phyloP scores from a whole-genome alignment of 129 eudicot genomes.

The Helichrysum umbraculigerum region DNA sequence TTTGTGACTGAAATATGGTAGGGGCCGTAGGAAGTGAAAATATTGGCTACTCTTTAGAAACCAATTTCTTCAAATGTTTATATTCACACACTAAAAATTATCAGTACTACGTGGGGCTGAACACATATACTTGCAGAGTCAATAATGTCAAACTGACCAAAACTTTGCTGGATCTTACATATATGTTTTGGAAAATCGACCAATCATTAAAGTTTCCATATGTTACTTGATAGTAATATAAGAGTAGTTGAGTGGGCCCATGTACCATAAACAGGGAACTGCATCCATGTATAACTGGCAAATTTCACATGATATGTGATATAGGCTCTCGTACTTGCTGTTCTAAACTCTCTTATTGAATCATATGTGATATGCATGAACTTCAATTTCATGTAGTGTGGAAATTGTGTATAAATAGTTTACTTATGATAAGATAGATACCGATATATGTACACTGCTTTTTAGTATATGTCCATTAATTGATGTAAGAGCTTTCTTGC shows the following conservation, averaged over 20 bases:
- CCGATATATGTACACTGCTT: constrained; percentile 15
- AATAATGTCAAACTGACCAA: constrained; percentile 34
- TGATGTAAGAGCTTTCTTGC: constrained; percentile 23
- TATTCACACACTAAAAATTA: constrained; percentile 28
- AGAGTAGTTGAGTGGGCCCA: constrained; percentile 37
- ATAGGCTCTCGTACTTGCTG: constrained; percentile 31
- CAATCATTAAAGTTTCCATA: constrained; percentile 27
- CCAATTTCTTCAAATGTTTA: constrained; percentile 26
- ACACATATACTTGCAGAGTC: constrained; percentile 18
- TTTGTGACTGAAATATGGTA: constrained; percentile 1
- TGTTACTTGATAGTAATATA: constrained; percentile 22
- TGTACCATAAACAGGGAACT: constrained; percentile 37
- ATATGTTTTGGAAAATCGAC: constrained; percentile 27
- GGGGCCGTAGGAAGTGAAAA: constrained; percentile 24
- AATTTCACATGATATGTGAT: constrained; percentile 28
- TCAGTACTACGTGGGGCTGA: constrained; percentile 37
- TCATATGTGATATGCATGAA: constrained; percentile 17
- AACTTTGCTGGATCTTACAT: constrained; percentile 36
- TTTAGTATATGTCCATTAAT: constrained; percentile 10
- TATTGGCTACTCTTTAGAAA: constrained; percentile 10
- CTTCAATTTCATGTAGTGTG: constrained; percentile 5
- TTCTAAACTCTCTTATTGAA: constrained; percentile 11
- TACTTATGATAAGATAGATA: constrained; percentile 7
- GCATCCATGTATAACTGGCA: constrained; percentile 36
- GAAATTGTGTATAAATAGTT: constrained; percentile 12